Conservation (phyloP, 2,329 filamentous ascomycete species). For the Colletotrichum coccodes region DNA sequence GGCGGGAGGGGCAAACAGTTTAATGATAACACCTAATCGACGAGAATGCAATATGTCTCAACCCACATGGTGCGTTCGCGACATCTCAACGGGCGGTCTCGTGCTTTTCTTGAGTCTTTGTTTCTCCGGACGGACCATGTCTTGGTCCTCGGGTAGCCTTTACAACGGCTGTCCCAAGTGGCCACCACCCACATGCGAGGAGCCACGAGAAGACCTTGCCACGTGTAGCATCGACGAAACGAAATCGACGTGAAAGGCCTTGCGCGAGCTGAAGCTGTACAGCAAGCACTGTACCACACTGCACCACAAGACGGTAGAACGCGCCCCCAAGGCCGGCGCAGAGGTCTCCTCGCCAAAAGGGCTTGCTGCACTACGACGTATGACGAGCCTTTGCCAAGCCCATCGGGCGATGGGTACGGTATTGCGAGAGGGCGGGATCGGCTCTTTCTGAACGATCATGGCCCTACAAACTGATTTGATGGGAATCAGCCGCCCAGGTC, state of each 20-base stretch:
- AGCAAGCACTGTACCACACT: neutral
- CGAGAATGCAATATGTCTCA: constrained; percentile 22
- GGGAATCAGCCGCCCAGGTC: neutral
- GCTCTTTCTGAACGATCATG: neutral
- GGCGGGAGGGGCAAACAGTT: neutral
- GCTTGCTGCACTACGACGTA: constrained; percentile 5
- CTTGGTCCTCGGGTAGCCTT: constrained; percentile 9
- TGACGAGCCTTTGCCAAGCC: constrained; percentile 6
- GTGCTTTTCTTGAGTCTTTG: constrained; percentile 1
- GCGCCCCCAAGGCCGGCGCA: neutral
- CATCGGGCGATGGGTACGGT: neutral
- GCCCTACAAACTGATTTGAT: neutral
- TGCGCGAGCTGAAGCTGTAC: neutral
- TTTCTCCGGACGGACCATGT: neutral
- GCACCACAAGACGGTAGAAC: neutral
- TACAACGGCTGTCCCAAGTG: neutral
- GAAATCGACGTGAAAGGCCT: neutral
- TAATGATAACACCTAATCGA: constrained; percentile 27
- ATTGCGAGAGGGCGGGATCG: neutral
- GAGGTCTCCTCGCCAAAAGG: neutral
- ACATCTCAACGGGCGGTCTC: constrained; percentile 25
- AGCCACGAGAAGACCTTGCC: neutral
- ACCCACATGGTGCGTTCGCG: constrained; percentile 8
- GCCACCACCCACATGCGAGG: constrained; percentile 11
- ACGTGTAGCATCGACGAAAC: constrained; percentile 1